Evolutionary conservation across 1,284 basidiomycete genomes (phyloP), one percentile per base, ranked within the genome.

Genomic region (Cutaneotrichosporon mucoides): DNA sequence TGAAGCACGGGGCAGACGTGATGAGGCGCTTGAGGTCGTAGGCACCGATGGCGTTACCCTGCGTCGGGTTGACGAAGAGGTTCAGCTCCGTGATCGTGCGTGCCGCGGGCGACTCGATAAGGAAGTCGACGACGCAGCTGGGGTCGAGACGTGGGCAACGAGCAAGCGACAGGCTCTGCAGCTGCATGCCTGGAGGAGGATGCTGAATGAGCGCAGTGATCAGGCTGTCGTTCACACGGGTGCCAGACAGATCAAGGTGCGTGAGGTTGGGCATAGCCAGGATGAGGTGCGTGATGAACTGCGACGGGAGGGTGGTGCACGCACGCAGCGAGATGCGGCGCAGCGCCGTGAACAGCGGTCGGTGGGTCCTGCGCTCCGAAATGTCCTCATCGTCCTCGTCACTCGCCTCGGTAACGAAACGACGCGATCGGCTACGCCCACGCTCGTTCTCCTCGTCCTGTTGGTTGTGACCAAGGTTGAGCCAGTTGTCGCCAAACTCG

Each of bases 11-110:
- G 0, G 92, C 92, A 13, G 79, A 76, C 1, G 83, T 81, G 56
- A 98, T 75, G 55, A 98, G 85, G 24, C 84, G 82, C 24, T 77
- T 68, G 38, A 97, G 82, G 62, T 97, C 87, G 16, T 85, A 82
- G 43, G 80, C 79, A 8, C 84, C 83, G 36, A 99, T 81, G 0
- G 90, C 85, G n/a, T 88, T 91, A 0, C 86, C 83, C 76, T 90
- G 93, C 1, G 92, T 90, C 70, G 83, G 83, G 69, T 96, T 92
- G 49, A 92, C 92, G 68, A 92, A 95, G 3, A 99, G 82, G 57
- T 89, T 91, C 43, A 98, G 82, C 69, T 98, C 90, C 54, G 81
- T 82, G 36, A 97, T 80, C 34, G 82, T 79, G 11, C 70, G 67
- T 7, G 79, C 79, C 3, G 87, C 86, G 2, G 87, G 86, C 0